Evolutionary conservation across 2,329 filamentous ascomycete genomes (phyloP).

Genomic region (Phialemoniopsis sp.): DNA sequence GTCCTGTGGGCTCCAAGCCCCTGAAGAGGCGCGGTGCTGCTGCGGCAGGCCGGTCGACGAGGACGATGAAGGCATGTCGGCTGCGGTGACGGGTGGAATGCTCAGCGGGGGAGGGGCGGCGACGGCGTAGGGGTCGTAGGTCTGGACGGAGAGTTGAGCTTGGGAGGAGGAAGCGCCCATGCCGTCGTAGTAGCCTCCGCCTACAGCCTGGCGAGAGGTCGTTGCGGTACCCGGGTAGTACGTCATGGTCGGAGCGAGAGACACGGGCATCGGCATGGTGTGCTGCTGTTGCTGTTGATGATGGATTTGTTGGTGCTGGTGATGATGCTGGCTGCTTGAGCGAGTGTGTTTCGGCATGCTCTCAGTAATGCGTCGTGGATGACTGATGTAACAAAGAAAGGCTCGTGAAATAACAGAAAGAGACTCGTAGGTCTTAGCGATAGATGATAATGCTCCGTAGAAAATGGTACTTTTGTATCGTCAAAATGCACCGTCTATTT

Average conservation of each 20-base stretch:
- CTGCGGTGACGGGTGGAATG: slow-evolving; percentile 11
- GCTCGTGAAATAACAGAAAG: background rate
- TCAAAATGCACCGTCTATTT: too few relatives aligned
- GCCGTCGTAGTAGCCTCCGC: slow-evolving; percentile 23
- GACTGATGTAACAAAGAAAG: background rate
- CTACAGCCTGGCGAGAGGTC: slow-evolving; percentile 10
- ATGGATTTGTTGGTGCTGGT: slow-evolving; percentile 16
- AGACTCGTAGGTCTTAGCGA: background rate
- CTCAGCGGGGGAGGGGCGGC: slow-evolving; percentile 19
- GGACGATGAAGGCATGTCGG: too few relatives aligned
- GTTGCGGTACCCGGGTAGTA: slow-evolving; percentile 20
- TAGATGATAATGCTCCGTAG: too few relatives aligned
- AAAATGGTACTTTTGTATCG: too few relatives aligned
- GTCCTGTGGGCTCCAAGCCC: slow-evolving; percentile 70
- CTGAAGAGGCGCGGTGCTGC: slow-evolving; percentile 53
- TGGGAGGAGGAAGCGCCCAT: slow-evolving; percentile 17
- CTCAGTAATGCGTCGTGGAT: background rate
- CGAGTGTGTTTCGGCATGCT: slow-evolving; percentile 23
- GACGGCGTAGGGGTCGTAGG: slow-evolving; percentile 27
- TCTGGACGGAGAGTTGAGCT: slow-evolving; percentile 16
- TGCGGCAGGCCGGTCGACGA: slow-evolving; percentile 18
- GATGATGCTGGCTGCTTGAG: slow-evolving; percentile 15
- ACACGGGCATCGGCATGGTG: slow-evolving; percentile 13
- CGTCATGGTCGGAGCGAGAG: slow-evolving; percentile 20
- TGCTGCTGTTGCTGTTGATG: background rate